Evolutionary conservation across 768 basidiomycete genomes (phyloP).

Genomic region (Lactarius akahatsu): DNA sequence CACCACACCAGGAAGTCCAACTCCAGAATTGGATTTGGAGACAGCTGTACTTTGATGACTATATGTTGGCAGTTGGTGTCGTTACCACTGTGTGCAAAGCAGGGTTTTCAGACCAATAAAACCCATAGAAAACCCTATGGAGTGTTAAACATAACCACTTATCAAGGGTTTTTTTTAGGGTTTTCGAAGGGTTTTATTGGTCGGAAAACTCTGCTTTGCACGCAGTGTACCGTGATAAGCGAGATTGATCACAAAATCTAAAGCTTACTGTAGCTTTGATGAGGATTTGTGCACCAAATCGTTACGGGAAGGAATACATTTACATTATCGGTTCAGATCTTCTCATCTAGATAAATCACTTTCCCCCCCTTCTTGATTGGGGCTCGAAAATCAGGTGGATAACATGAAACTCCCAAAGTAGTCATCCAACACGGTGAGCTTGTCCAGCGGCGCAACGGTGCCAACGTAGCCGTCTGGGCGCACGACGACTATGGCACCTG

Average conservation of each 20-base stretch:
- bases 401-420: constrained; percentile 53
- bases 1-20: too few relatives aligned
- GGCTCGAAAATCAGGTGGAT: not conserved
- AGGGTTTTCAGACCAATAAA: too few relatives aligned
- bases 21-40: too few relatives aligned
- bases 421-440: constrained; percentile 37
- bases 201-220: too few relatives aligned
- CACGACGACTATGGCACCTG: constrained; percentile 53
- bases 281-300: not conserved
- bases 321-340: not conserved
- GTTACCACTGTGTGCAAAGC: too few relatives aligned
- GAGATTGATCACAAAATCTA: not conserved
- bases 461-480: constrained; percentile 70
- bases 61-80: too few relatives aligned
- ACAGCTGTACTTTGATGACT: too few relatives aligned
- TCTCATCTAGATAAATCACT: not conserved
- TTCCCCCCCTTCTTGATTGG: not conserved
- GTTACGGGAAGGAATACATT: not conserved
- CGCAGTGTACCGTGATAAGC: too few relatives aligned
- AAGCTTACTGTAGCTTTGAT: not conserved
- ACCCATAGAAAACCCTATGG: too few relatives aligned
- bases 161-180: too few relatives aligned
- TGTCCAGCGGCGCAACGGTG: constrained; percentile 51
- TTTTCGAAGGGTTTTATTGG: too few relatives aligned
- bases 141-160: too few relatives aligned